These are phyloP conservation scores for Neohortaea acidophila DNA, from an alignment of 495 filamentous ascomycete genomes.

Conservation along the genomic window DNA sequence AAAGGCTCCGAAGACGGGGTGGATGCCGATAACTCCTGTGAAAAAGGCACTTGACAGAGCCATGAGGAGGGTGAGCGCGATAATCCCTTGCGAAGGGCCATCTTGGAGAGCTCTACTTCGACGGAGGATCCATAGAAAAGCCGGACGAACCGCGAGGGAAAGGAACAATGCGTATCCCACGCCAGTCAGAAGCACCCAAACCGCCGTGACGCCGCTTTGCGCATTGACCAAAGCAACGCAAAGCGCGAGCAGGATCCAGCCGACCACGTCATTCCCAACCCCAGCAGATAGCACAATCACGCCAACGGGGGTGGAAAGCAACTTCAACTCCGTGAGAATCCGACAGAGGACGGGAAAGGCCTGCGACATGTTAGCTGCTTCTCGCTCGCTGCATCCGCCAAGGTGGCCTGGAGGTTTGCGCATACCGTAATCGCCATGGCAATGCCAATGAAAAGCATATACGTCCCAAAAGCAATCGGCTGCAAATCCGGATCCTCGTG, in stretches of 20 bases:
- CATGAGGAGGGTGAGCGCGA: constrained; percentile 67
- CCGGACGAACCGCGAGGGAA: constrained; percentile 56
- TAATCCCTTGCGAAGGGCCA: constrained; percentile 76
- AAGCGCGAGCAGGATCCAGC: constrained; percentile 87
- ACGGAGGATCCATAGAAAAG: constrained; percentile 59
- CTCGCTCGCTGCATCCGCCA: neutral
- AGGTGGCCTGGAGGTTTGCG: neutral
- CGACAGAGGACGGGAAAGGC: constrained; percentile 92
- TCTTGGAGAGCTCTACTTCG: constrained; percentile 69
- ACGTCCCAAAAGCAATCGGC: constrained; percentile 62
- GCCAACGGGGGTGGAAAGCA: constrained; percentile 71
- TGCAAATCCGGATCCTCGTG: constrained; percentile 44
- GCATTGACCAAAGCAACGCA: constrained; percentile 93
- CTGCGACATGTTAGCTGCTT: constrained; percentile 19
- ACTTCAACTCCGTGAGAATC: constrained; percentile 82
- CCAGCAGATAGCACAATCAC: constrained; percentile 85
- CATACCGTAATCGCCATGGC: constrained; percentile 79
- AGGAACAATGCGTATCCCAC: constrained; percentile 68
- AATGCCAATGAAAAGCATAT: constrained; percentile 84
- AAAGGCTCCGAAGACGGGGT: constrained; percentile 84
- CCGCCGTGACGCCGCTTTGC: constrained; percentile 62
- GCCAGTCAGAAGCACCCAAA: constrained; percentile 70
- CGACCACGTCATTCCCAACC: constrained; percentile 88
- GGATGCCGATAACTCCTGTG: constrained; percentile 82
- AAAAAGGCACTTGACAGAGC: constrained; percentile 81